Percentiles rank a stretch among this genome's conserved stretches.
phyloP scores from a whole-genome alignment of 148 eudicot species.

The Rhododendron mucronatum region DNA sequence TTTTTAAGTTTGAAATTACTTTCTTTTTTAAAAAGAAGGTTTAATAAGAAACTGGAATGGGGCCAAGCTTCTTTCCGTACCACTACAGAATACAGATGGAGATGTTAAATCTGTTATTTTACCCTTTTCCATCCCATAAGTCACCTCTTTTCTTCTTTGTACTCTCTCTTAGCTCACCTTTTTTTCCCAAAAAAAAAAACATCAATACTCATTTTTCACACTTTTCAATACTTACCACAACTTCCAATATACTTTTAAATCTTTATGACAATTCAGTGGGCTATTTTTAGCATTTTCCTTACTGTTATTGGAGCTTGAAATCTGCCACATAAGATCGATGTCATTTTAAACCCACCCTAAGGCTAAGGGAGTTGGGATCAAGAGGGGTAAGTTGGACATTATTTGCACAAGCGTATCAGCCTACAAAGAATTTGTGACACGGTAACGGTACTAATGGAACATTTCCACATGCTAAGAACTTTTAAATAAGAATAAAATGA shows the following conservation, averaged over 20 bases:
- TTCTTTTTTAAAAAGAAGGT: too few relatives aligned
- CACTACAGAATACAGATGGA: too few relatives aligned
- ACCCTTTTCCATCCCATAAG: background rate
- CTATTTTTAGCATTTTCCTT: background rate
- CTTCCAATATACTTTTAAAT: too few relatives aligned
- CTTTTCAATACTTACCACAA: too few relatives aligned
- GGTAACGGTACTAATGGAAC: background rate
- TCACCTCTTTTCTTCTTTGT: background rate
- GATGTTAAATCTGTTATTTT: too few relatives aligned
- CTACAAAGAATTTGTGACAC: too few relatives aligned
- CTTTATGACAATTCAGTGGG: background rate
- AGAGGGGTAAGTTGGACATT: background rate
- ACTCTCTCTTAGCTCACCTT: background rate
- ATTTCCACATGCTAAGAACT: background rate
- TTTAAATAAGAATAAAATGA: background rate
- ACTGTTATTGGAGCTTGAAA: background rate
- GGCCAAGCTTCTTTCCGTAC: too few relatives aligned
- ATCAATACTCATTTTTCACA: background rate
- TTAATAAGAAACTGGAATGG: too few relatives aligned
- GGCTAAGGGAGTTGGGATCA: background rate
- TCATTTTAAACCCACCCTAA: background rate
- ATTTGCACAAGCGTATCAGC: background rate
- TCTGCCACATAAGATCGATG: background rate
- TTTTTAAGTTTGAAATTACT: too few relatives aligned
- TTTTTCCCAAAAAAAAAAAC: too few relatives aligned